Percentiles rank a stretch among this genome's conserved stretches.
phyloP scores from a whole-genome alignment of 139 green algal species.

The Penium margaritaceum region DNA sequence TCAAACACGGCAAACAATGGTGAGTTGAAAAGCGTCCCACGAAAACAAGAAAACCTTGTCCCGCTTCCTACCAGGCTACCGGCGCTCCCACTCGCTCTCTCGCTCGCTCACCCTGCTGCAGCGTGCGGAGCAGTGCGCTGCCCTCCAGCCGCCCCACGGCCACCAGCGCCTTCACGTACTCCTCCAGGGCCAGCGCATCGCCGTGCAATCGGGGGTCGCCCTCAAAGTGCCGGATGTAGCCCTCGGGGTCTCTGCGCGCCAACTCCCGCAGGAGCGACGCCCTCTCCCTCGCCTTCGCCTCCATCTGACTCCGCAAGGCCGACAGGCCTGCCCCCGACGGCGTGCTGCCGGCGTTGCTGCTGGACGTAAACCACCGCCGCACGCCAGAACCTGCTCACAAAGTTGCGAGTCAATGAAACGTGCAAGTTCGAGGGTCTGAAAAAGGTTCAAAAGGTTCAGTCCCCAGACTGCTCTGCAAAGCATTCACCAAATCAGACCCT shows the following conservation, averaged over 20 bases:
- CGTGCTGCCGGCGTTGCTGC: background rate
- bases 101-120: conserved; percentile 49
- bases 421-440: too few species aligned
- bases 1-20: too few species aligned
- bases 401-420: too few species aligned
- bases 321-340: background rate
- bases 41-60: too few species aligned
- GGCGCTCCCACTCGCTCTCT: too few species aligned
- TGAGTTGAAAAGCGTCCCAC: too few species aligned
- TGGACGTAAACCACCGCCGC: too few species aligned
- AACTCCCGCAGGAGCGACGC: conserved; percentile 19
- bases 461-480: too few species aligned
- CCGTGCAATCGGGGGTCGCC: conserved; percentile 31
- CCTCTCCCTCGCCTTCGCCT: conserved; percentile 31
- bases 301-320: background rate
- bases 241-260: conserved; percentile 23
- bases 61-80: too few species aligned
- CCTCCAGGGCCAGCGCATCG: conserved; percentile 66
- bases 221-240: conserved; percentile 24
- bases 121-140: conserved; percentile 57
- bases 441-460: too few species aligned
- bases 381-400: too few species aligned
- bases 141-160: conserved; percentile 70
- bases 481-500: too few species aligned
- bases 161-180: conserved; percentile 83